phyloP scores from a whole-genome alignment of 2,329 filamentous ascomycete species.

The Anthostomella pinea region DNA sequence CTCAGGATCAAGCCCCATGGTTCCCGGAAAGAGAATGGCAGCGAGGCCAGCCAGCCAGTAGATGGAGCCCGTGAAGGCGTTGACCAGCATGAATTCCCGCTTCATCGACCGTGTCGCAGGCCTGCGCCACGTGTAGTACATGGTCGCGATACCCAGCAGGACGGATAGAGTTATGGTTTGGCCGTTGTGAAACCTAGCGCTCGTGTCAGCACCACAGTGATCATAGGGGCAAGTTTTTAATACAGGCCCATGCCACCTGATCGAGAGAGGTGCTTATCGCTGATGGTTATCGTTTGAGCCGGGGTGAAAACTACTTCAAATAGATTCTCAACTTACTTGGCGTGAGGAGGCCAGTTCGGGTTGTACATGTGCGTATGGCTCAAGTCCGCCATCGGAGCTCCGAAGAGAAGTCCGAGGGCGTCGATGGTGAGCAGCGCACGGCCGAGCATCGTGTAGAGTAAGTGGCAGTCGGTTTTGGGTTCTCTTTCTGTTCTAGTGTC shows the following conservation, averaged over 20 bases:
- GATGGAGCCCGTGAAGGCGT: conserved; percentile 36
- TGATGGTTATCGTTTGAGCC: too few species aligned
- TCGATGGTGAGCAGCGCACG: conserved; percentile 41
- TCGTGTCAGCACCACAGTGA: too few species aligned
- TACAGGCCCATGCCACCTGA: too few species aligned
- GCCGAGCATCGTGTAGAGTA: conserved; percentile 34
- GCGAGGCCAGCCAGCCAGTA: conserved; percentile 42
- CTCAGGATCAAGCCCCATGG: conserved; percentile 41
- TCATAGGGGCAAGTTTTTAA: too few species aligned
- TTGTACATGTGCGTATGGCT: conserved; percentile 42
- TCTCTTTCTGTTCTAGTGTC: too few species aligned
- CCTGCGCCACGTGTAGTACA: conserved; percentile 39
- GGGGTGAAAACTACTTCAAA: too few species aligned
- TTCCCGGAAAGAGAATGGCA: conserved; percentile 37
- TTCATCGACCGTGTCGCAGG: conserved; percentile 20
- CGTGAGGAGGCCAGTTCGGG: conserved; percentile 44
- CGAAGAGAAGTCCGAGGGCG: conserved; percentile 35
- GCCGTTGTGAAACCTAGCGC: conserved; percentile 39
- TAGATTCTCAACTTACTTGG: conserved; percentile 35
- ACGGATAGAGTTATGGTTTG: conserved; percentile 42
- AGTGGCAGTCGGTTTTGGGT: too few species aligned
- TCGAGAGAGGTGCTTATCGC: too few species aligned
- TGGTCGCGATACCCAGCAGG: conserved; percentile 36
- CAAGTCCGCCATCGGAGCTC: conserved; percentile 38
- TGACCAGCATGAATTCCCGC: conserved; percentile 32